Evolutionary conservation across 2,329 filamentous ascomycete genomes (phyloP).

Genomic region (Colletotrichum sp.): DNA sequence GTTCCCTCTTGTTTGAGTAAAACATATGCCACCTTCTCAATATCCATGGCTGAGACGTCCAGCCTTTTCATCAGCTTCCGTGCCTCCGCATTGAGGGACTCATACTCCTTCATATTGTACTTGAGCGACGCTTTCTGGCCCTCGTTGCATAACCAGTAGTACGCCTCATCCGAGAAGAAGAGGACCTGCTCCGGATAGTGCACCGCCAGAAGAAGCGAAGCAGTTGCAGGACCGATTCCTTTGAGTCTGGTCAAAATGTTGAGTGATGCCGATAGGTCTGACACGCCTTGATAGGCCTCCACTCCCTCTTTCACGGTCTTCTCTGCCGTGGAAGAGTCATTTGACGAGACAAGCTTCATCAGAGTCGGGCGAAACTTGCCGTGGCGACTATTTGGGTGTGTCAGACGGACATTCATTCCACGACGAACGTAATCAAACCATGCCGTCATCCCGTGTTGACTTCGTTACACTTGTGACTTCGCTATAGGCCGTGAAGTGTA

Average conservation of each 20-base stretch:
- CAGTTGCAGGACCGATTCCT: conserved; percentile 81
- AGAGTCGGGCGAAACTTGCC: conserved; percentile 67
- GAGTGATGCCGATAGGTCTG: conserved; percentile 48
- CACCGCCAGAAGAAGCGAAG: conserved; percentile 73
- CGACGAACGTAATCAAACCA: neutral
- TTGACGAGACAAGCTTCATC: conserved; percentile 66
- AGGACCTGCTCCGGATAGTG: conserved; percentile 63
- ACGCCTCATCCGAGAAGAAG: conserved; percentile 85
- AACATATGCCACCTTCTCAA: conserved; percentile 76
- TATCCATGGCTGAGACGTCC: conserved; percentile 61
- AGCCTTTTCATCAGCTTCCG: conserved; percentile 52
- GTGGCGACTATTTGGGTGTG: conserved; percentile 49
- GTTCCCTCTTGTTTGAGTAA: conserved; percentile 52
- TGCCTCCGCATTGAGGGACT: conserved; percentile 52
- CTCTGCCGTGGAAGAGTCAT: conserved; percentile 53
- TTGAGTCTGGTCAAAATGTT: conserved; percentile 64
- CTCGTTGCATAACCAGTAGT: conserved; percentile 71
- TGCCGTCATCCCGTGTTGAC: neutral
- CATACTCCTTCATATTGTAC: conserved; percentile 75
- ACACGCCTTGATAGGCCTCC: conserved; percentile 42
- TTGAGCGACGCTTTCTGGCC: conserved; percentile 61
- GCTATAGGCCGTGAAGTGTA: neutral
- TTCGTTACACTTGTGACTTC: neutral
- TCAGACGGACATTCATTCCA: neutral
- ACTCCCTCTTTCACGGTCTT: conserved; percentile 59